Evolutionary conservation across 2,329 filamentous ascomycete species (phyloP).

Genomic region (Chaetomiaceae sp.): DNA sequence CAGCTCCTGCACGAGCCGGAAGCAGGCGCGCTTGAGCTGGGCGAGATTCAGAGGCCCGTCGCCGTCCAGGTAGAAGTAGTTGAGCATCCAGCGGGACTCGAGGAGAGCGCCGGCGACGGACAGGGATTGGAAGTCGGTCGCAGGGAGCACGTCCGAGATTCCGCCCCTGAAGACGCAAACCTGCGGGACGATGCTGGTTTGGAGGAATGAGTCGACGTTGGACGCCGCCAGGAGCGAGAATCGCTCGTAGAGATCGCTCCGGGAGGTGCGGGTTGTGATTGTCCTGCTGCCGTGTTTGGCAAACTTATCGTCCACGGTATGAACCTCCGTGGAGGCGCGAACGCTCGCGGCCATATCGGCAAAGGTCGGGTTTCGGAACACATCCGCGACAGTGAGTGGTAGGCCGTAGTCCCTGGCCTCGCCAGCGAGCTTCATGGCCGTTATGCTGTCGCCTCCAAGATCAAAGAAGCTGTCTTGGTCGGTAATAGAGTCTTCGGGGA

Average conservation of each 20-base stretch:
- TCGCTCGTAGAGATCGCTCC: constrained; percentile 20
- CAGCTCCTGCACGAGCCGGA: constrained; percentile 21
- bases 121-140: constrained; percentile 28
- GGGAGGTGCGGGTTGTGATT: neutral
- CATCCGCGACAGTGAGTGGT: constrained; percentile 24
- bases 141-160: constrained; percentile 24
- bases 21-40: constrained; percentile 23
- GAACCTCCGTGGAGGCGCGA: neutral
- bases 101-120: constrained; percentile 24
- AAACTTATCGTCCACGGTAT: neutral
- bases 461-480: constrained; percentile 34
- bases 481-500: constrained; percentile 18
- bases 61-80: constrained; percentile 27
- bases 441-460: constrained; percentile 35
- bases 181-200: constrained; percentile 25
- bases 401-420: constrained; percentile 27
- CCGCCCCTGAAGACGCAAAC: constrained; percentile 27
- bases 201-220: constrained; percentile 25
- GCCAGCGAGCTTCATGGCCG: constrained; percentile 44
- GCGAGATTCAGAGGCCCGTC: constrained; percentile 18
- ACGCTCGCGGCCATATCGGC: constrained; percentile 16
- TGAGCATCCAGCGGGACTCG: constrained; percentile 25
- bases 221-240: constrained; percentile 26
- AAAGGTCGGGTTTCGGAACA: constrained; percentile 25
- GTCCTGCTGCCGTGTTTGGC: neutral